These are phyloP conservation scores for Elsinoe perseae DNA, from an alignment of 2,329 filamentous ascomycete species.

Conservation along the genomic window DNA sequence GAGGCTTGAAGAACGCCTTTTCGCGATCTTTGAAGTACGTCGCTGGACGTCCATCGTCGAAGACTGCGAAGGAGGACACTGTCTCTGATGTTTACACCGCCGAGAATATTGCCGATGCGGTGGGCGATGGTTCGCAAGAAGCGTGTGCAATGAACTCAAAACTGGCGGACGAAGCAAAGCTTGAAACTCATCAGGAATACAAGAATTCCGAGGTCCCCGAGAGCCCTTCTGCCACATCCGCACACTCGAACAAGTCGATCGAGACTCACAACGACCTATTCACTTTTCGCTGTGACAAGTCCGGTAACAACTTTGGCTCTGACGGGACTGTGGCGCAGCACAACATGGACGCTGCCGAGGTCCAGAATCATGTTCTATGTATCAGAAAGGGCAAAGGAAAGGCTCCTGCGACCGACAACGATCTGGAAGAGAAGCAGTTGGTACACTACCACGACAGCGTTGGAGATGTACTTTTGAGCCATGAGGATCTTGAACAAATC, in stretches of 20 bases:
- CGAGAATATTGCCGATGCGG: background rate
- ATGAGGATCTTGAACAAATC: background rate
- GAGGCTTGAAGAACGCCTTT: background rate
- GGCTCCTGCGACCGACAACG: background rate
- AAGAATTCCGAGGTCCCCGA: background rate
- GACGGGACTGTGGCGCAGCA: background rate
- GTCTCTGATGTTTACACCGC: too few relatives aligned
- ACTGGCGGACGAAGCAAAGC: background rate
- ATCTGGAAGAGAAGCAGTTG: background rate
- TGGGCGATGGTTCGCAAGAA: background rate
- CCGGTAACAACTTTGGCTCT: background rate
- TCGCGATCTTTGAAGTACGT: background rate
- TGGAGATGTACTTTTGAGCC: background rate
- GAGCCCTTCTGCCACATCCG: background rate
- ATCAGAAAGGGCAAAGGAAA: background rate
- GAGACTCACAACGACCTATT: conserved; percentile 6
- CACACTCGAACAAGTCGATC: background rate
- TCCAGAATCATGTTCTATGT: background rate
- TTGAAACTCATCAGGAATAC: background rate
- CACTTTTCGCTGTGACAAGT: background rate
- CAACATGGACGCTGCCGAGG: background rate
- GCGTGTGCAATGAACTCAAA: background rate
- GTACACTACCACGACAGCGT: background rate
- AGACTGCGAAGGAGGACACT: background rate
- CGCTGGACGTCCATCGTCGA: background rate